Percentiles rank a stretch among this genome's conserved stretches.
phyloP scores from a whole-genome alignment of 306 rosid genomes.

The Carpinus fangiana region DNA sequence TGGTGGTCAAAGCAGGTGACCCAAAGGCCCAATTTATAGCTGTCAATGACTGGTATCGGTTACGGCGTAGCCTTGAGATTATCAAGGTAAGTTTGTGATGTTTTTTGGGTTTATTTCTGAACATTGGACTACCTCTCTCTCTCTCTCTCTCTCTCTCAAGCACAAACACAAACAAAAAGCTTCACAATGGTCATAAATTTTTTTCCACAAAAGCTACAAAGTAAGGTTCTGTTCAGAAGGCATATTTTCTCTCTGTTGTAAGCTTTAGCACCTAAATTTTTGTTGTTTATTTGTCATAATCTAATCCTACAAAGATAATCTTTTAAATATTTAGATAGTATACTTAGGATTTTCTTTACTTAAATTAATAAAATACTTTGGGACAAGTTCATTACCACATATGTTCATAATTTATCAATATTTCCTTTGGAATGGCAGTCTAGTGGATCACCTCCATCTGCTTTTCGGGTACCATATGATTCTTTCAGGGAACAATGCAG shows the following conservation, averaged over 20 bases:
- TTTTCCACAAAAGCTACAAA: slow-evolving; percentile 13
- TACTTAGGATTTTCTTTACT: slow-evolving; percentile 14
- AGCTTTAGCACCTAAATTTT: not conserved
- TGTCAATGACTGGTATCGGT: slow-evolving; percentile 81
- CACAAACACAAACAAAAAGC: not conserved
- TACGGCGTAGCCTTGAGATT: slow-evolving; percentile 85
- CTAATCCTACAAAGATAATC: not conserved
- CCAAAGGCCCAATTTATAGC: slow-evolving; percentile 67
- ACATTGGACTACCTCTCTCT: slow-evolving; percentile 18
- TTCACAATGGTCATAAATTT: not conserved
- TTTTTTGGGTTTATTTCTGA: slow-evolving; percentile 11
- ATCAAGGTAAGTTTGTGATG: slow-evolving; percentile 57
- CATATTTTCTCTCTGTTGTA: not conserved
- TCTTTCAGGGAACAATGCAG: slow-evolving; percentile 65
- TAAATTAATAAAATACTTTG: slow-evolving; percentile 19
- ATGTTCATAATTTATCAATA: slow-evolving; percentile 28
- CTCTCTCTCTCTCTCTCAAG: slow-evolving; percentile 9
- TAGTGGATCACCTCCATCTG: slow-evolving; percentile 97
- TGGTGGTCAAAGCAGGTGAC: slow-evolving; percentile 88
- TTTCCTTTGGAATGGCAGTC: slow-evolving; percentile 71
- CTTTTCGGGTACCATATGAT: slow-evolving; percentile 80
- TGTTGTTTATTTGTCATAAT: slow-evolving; percentile 2
- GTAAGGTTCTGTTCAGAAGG: not conserved
- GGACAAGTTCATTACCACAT: slow-evolving; percentile 13
- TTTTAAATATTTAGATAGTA: slow-evolving; percentile 6